Base-by-base conservation (phyloP, 371 early-diverging fungal species). In the Syncephalastrum contaminatum region DNA sequence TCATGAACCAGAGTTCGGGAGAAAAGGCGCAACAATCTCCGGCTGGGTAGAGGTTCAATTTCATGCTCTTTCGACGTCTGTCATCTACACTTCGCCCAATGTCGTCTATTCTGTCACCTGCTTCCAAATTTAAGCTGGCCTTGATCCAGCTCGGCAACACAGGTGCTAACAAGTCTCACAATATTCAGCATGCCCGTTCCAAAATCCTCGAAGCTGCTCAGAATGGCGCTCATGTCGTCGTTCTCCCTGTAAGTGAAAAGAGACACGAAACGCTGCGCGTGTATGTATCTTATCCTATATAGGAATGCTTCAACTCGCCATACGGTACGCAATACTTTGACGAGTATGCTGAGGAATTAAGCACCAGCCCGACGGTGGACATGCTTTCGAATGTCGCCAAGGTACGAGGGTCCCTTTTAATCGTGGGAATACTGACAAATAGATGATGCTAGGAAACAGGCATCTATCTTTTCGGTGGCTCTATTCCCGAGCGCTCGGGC, bases 261-360 rank as follows among this genome's bases (percentile, higher is more conserved):
- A 30, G 36, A 5, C 36, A 8, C 36, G 36, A 2, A 8, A 30
- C 10, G 10, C 7, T 10, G 10, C 10, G 36, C 15, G 14, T 12
- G 44, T 12, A 27, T 25, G 16, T 45, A 44, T 13, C 22, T 42
- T 45, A 42, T 44, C 27, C 20, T 43, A 50, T 40, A 8, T 64
- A 83, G 88, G 93, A 98, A 82, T 94, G 96, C 72, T 97, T 96
- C 81, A 97, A 98, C 69, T 93, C 92, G 16, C 96, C 96, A 15
- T 98, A 97, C 70, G 96, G 97, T 3, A 91, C 93, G 3, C 66
- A 83, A 15, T 87, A 82, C 78, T 98, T 98, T 69, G 83, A 87
- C 12, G 80, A 91, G 43, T 88, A 87, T 54, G 86, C 94, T 30
- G 89, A 90, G 55, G 62, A 71, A 42, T 74, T 91, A 42, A 73